phyloP scores from a whole-genome alignment of 768 basidiomycete species.

The Agrocybe pediades region DNA sequence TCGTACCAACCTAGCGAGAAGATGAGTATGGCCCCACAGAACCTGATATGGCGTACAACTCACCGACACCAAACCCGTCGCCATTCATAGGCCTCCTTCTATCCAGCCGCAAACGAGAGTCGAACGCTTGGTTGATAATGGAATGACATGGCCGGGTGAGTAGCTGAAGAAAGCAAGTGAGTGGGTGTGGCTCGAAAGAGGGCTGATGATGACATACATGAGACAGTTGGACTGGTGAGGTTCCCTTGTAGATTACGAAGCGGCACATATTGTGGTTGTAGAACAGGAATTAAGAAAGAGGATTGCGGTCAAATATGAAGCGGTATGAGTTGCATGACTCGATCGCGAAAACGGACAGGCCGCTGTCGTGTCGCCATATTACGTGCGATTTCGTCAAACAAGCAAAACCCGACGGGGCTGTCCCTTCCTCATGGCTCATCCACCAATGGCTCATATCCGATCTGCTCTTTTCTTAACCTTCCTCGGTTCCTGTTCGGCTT shows the following conservation, averaged over 20 bases:
- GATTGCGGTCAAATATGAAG: constrained; percentile 5
- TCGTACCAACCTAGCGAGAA: constrained; percentile 85
- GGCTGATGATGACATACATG: constrained; percentile 52
- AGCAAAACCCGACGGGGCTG: constrained; percentile 12
- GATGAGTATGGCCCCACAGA: not conserved
- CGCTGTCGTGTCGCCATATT: constrained; percentile 21
- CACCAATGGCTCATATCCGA: no score
- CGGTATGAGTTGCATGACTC: constrained; percentile 1
- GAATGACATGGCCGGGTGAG: constrained; percentile 93
- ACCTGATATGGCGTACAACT: constrained; percentile 24
- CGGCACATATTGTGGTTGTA: constrained; percentile 63
- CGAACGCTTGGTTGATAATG: constrained; percentile 97
- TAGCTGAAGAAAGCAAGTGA: constrained; percentile 46
- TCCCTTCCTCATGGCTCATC: no score
- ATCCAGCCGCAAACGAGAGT: constrained; percentile 86
- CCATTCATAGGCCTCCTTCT: constrained; percentile 86
- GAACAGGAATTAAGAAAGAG: constrained; percentile 2
- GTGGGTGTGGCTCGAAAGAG: not conserved
- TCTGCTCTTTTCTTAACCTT: no score
- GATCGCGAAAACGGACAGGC: not conserved
- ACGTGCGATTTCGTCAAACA: constrained; percentile 38
- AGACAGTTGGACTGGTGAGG: constrained; percentile 87
- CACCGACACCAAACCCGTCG: constrained; percentile 95
- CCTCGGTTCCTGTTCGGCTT: not conserved
- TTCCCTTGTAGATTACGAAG: constrained; percentile 95